These are phyloP conservation scores for Globisporangium nodosum DNA, from an alignment of 352 stramenopile genomes.

Conservation along the genomic window DNA sequence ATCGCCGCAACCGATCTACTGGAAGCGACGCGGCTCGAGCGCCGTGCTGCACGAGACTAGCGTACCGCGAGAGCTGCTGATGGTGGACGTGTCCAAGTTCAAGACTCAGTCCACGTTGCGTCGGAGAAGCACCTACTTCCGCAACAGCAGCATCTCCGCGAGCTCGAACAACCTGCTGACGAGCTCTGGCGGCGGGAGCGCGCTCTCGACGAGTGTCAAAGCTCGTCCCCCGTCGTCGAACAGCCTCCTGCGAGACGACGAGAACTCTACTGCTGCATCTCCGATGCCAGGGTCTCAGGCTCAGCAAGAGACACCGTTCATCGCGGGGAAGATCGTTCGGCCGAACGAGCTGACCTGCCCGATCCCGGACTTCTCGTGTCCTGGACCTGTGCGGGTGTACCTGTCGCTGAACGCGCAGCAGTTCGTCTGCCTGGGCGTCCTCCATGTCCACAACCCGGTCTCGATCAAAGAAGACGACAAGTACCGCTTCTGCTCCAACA, in stretches of 20 bases:
- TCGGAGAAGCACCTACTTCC: conserved; percentile 39
- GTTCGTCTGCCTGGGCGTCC: conserved; percentile 53
- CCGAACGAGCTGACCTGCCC: conserved; percentile 41
- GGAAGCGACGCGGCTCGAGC: conserved; percentile 39
- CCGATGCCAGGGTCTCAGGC: not conserved
- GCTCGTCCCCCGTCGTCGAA: conserved; percentile 8
- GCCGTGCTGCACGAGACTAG: conserved; percentile 49
- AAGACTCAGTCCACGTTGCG: conserved; percentile 37
- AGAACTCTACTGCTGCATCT: not conserved
- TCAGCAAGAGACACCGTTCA: conserved; percentile 20
- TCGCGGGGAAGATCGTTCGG: conserved; percentile 43
- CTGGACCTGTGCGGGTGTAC: conserved; percentile 37
- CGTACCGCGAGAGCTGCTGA: conserved; percentile 30
- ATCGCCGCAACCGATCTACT: conserved; percentile 26
- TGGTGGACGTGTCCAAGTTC: conserved; percentile 33
- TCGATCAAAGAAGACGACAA: conserved; percentile 42
- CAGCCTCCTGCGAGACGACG: not conserved
- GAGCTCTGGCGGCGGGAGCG: conserved; percentile 3
- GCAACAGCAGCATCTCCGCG: conserved; percentile 46
- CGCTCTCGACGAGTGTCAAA: conserved; percentile 12
- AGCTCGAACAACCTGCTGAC: conserved; percentile 30
- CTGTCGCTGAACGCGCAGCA: conserved; percentile 73
- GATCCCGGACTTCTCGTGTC: conserved; percentile 47
- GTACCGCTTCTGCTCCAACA: conserved; percentile 57
- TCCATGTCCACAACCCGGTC: conserved; percentile 50